These are phyloP conservation scores for Penicillium canariense DNA, from an alignment of 495 filamentous ascomycete species.

Conservation along the genomic window DNA sequence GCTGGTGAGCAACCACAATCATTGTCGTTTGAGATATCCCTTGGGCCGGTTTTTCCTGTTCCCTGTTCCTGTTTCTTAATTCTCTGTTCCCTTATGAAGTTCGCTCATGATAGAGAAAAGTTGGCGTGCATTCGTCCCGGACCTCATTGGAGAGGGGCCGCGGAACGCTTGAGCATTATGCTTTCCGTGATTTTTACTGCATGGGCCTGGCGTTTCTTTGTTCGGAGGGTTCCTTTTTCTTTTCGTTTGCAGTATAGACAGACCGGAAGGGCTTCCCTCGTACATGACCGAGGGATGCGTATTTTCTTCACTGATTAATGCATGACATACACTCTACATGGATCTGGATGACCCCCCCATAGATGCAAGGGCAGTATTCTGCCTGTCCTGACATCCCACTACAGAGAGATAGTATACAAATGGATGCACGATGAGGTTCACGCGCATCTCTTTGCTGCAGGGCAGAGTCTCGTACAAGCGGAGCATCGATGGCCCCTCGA, in stretches of 20 bases:
- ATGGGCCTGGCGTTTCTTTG: conserved; percentile 20
- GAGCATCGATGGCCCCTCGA: conserved; percentile 6
- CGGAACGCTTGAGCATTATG: conserved; percentile 15
- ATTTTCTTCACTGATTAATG: background rate
- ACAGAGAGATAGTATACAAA: background rate
- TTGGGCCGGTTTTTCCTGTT: conserved; percentile 13
- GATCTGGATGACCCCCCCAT: background rate
- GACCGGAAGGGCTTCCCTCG: no score
- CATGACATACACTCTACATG: conserved; percentile 2
- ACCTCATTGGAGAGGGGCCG: background rate
- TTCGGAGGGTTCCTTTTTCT: background rate
- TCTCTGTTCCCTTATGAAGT: conserved; percentile 7
- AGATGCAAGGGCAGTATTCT: background rate
- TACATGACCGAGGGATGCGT: conserved; percentile 15
- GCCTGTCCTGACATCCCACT: background rate
- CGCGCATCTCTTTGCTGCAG: conserved; percentile 8
- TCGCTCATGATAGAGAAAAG: conserved; percentile 22
- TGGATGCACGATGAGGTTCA: background rate
- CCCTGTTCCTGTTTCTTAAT: conserved; percentile 3
- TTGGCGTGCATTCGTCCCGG: conserved; percentile 16
- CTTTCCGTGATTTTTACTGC: conserved; percentile 15
- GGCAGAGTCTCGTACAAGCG: background rate
- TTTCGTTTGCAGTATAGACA: conserved; percentile 15
- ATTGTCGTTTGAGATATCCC: conserved; percentile 33
- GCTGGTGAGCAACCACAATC: conserved; percentile 4